Conservation (phyloP, 2,329 filamentous ascomycete species). For the Fusarium hostae region DNA sequence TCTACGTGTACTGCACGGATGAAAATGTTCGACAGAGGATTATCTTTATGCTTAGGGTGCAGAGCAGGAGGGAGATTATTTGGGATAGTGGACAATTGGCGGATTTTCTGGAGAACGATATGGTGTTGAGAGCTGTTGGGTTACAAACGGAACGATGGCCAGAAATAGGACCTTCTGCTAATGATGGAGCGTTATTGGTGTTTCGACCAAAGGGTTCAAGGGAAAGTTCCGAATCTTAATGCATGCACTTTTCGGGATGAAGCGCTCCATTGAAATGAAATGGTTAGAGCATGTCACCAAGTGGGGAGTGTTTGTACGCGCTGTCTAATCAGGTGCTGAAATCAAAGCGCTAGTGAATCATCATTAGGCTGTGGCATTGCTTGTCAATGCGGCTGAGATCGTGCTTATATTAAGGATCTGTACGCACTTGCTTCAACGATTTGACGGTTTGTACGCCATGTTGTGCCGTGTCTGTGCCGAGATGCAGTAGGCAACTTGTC, state of each 20-base stretch:
- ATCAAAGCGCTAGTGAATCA: background rate
- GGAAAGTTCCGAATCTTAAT: background rate
- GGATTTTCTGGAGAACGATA: conserved; percentile 2
- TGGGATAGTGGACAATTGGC: conserved; percentile 9
- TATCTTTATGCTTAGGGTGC: background rate
- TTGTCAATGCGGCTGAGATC: background rate
- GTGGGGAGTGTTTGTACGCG: background rate
- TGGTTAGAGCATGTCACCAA: background rate
- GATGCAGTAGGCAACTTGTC: background rate
- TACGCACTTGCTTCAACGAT: background rate
- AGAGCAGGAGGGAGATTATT: conserved; percentile 3
- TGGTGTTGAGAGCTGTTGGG: background rate
- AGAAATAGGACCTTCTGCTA: conserved; percentile 7
- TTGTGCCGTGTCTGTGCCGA: background rate
- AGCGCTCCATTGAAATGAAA: background rate
- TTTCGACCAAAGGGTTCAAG: background rate
- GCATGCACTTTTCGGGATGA: background rate
- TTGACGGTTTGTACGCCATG: background rate
- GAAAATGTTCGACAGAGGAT: background rate
- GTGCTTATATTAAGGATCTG: background rate
- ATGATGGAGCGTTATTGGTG: background rate
- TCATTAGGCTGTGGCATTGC: background rate
- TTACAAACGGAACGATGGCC: conserved; percentile 3
- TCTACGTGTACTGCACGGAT: conserved; percentile 6
- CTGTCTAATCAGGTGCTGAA: background rate